Evolutionary conservation across 202 grass and related monocot genomes (phyloP), one percentile per base, ranked within the genome.

Genomic region (Eragrostis tef): DNA sequence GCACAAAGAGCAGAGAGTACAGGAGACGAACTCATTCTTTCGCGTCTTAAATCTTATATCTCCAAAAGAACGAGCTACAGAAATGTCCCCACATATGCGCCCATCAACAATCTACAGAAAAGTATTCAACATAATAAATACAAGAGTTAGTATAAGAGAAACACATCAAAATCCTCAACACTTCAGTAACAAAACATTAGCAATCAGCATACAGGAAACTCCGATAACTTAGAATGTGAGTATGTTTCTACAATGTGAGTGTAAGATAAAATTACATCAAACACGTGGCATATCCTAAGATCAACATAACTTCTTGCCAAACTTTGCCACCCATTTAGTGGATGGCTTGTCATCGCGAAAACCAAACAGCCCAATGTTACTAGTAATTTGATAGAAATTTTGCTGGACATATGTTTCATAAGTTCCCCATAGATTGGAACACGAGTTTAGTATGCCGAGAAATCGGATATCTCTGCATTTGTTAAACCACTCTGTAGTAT

Each of bases 41-140:
- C 78, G 85, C 50, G 85, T 93, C 83, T 98, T 98, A 84, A 91
- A 98, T 80, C 92, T 90, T 71, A 98, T 95, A 22, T 98, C 96
- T 47, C 96, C 96, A 88, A 98, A 98, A 83, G 96, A 87, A 80
- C 96, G 96, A 8, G 96, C 93, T 63, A 98, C 93, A 68, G 96
- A 93, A 53, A 98, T 93, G 70, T 98, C 96, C 64, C 96, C 96
- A 91, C 95, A 98, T 88, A 98, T 93, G 50, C 95, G 90, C 20
- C 95, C 95, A 87, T 98, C 95, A 64, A 75, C 73, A 89, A 98
- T 98, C 96, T 98, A 75, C 25, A 77, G 5, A 31, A 25, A 51
- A 73, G 78, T 71, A 34, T 71, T 46, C 10, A 10, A 82, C 39
- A 75, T 73, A 56, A 49, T 78, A 11, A 87, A 69, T 82, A 76